Conservation (phyloP, 805 yeast species). For the Saccharomycopsis fodiens region DNA sequence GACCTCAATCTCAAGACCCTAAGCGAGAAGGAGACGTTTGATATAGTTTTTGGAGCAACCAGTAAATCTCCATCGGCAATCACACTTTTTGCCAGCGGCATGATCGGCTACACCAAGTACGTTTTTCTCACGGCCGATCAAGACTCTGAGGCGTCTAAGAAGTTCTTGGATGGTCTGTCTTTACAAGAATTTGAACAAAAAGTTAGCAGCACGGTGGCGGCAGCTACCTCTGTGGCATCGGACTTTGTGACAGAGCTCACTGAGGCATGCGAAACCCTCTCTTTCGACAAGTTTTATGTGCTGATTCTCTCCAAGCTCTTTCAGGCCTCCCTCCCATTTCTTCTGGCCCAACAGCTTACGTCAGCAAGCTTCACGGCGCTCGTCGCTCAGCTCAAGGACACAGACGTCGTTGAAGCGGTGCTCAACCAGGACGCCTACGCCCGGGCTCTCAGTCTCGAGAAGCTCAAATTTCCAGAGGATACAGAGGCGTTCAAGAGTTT, state of each 20-base stretch:
- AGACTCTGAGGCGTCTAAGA: constrained; percentile 18
- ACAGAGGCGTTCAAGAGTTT: constrained; percentile 47
- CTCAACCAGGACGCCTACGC: constrained; percentile 29
- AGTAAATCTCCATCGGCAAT: constrained; percentile 33
- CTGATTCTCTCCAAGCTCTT: constrained; percentile 8
- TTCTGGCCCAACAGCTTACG: constrained; percentile 1
- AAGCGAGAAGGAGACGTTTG: constrained; percentile 33
- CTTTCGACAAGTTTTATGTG: constrained; percentile 23
- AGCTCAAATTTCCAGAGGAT: constrained; percentile 69
- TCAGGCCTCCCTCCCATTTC: constrained; percentile 23
- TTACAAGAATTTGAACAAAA: constrained; percentile 12
- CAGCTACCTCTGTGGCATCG: constrained; percentile 18
- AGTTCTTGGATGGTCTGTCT: constrained; percentile 3
- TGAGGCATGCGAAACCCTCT: constrained; percentile 2
- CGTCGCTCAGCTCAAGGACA: not conserved
- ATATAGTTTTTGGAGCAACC: constrained; percentile 30
- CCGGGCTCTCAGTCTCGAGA: constrained; percentile 35
- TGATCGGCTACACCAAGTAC: constrained; percentile 46
- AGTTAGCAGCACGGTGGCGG: constrained; percentile 12
- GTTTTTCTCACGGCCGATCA: constrained; percentile 36
- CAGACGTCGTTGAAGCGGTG: constrained; percentile 25
- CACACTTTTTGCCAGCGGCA: constrained; percentile 57
- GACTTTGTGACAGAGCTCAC: constrained; percentile 2
- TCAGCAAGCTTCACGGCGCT: constrained; percentile 1
- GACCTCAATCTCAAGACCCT: constrained; percentile 33